Percentiles rank a stretch among this genome's conserved stretches.
Evolutionary conservation across 768 basidiomycete species (phyloP).

Genomic region (Tricholoma flavovirens): DNA sequence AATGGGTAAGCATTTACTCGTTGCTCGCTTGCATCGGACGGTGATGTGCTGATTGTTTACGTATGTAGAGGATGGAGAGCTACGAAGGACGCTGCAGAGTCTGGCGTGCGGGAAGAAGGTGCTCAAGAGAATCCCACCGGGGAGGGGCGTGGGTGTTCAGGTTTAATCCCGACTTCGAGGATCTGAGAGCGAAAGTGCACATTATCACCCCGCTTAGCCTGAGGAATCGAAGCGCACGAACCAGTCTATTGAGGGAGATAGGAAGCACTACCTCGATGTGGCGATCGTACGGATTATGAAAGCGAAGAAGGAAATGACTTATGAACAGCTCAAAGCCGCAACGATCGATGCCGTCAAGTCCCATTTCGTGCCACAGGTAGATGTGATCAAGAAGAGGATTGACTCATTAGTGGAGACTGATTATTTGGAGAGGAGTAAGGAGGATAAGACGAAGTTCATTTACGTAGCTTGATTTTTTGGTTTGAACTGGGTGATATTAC

Average conservation of each 20-base stretch:
- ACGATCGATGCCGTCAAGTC: conserved; percentile 84
- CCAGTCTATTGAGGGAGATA: conserved; percentile 78
- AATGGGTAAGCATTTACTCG: conserved; percentile 53
- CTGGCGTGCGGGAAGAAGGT: conserved; percentile 30
- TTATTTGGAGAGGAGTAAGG: conserved; percentile 74
- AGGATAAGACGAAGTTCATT: conserved; percentile 63
- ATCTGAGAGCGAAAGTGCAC: conserved; percentile 73
- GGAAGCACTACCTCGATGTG: conserved; percentile 82
- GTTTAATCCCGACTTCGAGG: conserved; percentile 80
- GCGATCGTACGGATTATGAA: conserved; percentile 99
- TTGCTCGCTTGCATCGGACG: background rate
- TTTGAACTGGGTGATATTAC: no score
- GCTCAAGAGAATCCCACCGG: conserved; percentile 70
- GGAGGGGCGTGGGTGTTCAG: conserved; percentile 75
- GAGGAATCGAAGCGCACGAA: conserved; percentile 86
- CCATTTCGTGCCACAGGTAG: conserved; percentile 82
- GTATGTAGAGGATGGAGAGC: conserved; percentile 56
- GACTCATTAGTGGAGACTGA: conserved; percentile 80
- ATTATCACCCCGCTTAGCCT: conserved; percentile 52
- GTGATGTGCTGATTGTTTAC: background rate
- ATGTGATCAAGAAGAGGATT: conserved; percentile 80
- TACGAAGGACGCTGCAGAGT: conserved; percentile 29
- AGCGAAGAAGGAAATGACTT: conserved; percentile 74
- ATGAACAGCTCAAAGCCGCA: conserved; percentile 74
- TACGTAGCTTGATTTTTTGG: conserved; percentile 61